These are phyloP conservation scores for Pittosporum tobira DNA, from an alignment of 129 eudicot genomes.

Conservation along the genomic window DNA sequence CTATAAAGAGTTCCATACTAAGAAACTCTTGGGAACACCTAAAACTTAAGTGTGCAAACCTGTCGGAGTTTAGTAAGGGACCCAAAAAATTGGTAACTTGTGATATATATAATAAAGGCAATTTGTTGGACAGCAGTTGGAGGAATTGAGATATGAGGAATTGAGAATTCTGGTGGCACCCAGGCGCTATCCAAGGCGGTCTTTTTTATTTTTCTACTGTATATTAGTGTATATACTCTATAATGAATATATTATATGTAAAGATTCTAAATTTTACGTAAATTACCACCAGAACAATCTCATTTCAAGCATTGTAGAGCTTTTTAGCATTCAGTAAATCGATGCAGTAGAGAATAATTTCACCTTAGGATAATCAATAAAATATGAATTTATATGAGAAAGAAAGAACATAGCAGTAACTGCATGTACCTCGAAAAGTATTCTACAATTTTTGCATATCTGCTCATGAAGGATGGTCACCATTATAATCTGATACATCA, in stretches of 20 bases:
- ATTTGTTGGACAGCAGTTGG: not conserved
- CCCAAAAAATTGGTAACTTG: not conserved
- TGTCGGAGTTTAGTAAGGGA: not conserved
- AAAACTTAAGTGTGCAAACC: conserved; percentile 1
- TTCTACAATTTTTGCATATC: conserved; percentile 1
- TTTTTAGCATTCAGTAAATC: no score
- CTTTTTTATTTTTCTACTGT: no score
- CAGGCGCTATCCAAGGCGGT: no score
- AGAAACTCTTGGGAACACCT: conserved; percentile 8
- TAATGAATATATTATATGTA: no score
- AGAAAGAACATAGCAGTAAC: not conserved
- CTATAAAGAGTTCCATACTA: not conserved
- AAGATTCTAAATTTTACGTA: no score
- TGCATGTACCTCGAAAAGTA: conserved; percentile 2
- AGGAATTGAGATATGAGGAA: not conserved
- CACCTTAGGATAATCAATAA: not conserved
- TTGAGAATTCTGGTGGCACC: no score
- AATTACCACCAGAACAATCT: no score
- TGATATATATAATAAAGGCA: no score
- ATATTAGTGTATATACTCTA: no score
- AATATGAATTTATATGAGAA: not conserved
- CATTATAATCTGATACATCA: conserved; percentile 11
- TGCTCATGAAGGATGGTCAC: conserved; percentile 23
- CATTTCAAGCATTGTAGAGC: no score
- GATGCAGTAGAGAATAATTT: no score